These are phyloP conservation scores for Postia placenta DNA, from an alignment of 768 basidiomycete genomes.

Conservation along the genomic window DNA sequence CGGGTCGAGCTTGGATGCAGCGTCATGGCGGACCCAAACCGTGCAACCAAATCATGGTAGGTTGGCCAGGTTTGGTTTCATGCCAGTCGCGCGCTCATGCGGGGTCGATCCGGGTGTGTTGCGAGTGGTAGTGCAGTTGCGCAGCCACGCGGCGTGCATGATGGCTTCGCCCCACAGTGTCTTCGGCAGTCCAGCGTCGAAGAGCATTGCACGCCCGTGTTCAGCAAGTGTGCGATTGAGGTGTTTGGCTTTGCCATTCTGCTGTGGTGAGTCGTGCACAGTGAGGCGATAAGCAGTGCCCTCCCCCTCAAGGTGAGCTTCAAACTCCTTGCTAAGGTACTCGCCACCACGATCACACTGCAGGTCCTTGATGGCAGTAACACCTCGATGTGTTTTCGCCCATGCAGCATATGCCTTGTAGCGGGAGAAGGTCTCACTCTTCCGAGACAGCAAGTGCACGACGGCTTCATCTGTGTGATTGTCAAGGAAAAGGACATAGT, in stretches of 20 bases:
- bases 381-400: too few species aligned
- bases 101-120: slow-evolving; percentile 4
- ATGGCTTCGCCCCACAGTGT: slow-evolving; percentile 7
- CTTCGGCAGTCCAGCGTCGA: neutral
- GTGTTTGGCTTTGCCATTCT: slow-evolving; percentile 39
- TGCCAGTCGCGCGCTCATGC: neutral
- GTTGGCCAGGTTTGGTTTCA: slow-evolving; percentile 4
- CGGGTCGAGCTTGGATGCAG: slow-evolving; percentile 3
- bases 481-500: too few species aligned
- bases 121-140: slow-evolving; percentile 1
- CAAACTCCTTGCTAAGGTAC: slow-evolving; percentile 27
- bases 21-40: slow-evolving; percentile 3
- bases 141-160: slow-evolving; percentile 4
- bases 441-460: too few species aligned
- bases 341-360: too few species aligned
- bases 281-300: slow-evolving; percentile 35
- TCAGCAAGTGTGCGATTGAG: slow-evolving; percentile 27
- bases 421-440: too few species aligned
- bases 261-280: slow-evolving; percentile 32
- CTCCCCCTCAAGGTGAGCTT: slow-evolving; percentile 20
- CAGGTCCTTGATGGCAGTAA: too few species aligned
- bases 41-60: slow-evolving; percentile 1
- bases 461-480: too few species aligned
- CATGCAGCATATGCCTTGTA: too few species aligned
- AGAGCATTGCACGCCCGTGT: neutral